Percentiles rank a stretch among this genome's conserved stretches.
Evolutionary conservation across 768 basidiomycete genomes (phyloP).

Genomic region (Suillus sp.): DNA sequence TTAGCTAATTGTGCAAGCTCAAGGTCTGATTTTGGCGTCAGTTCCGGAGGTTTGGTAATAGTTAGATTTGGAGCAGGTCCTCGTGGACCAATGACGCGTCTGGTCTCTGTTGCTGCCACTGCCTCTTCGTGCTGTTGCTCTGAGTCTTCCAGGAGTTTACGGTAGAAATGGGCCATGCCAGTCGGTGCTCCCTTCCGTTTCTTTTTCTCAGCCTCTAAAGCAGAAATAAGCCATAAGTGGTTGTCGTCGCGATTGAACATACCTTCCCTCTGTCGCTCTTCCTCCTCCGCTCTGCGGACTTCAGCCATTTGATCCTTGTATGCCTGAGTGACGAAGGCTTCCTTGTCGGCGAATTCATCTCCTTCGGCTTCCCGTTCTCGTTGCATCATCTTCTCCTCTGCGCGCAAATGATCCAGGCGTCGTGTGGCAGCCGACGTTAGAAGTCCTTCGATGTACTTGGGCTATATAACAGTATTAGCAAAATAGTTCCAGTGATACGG

Average conservation of each 20-base stretch:
- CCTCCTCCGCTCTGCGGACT: conserved; percentile 87
- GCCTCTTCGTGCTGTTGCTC: conserved; percentile 86
- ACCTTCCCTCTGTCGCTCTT: conserved; percentile 91
- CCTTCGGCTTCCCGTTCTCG: conserved; percentile 91
- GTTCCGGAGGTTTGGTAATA: conserved; percentile 71
- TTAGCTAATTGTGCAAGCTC: conserved; percentile 72
- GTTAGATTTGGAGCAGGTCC: conserved; percentile 67
- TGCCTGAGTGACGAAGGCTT: conserved; percentile 95
- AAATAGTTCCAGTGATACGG: conserved; percentile 10
- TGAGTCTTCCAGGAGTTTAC: conserved; percentile 73
- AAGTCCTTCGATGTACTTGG: conserved; percentile 89
- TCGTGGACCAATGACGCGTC: conserved; percentile 62
- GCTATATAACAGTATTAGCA: conserved; percentile 47
- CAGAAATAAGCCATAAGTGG: background rate
- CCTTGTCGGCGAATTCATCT: conserved; percentile 91
- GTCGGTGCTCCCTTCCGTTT: conserved; percentile 58
- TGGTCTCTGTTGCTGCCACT: conserved; percentile 69
- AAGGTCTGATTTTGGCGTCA: conserved; percentile 65
- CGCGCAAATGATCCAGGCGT: conserved; percentile 83
- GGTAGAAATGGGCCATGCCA: conserved; percentile 88
- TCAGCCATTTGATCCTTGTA: conserved; percentile 97
- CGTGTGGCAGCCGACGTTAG: conserved; percentile 84
- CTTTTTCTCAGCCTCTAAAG: conserved; percentile 57
- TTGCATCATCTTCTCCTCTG: conserved; percentile 98
- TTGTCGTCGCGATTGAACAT: conserved; percentile 23